Base-by-base conservation (phyloP, 805 yeast genomes). In the Priceomyces haplophilus region DNA sequence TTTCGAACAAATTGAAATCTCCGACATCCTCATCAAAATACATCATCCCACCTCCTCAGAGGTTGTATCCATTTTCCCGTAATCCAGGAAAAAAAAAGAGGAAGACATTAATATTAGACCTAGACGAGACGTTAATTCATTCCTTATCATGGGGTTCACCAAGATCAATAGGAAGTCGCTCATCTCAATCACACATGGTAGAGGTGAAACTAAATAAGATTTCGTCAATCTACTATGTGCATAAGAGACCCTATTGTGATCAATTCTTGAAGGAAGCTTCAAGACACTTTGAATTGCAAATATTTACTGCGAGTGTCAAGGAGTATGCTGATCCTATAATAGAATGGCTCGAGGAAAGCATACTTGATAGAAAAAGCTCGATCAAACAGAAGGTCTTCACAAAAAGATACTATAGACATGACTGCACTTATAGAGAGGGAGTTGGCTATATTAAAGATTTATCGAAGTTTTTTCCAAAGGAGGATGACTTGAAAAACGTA, bases 271-370 rank as follows among this genome's bases (percentile, higher is more conserved):
- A 79, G 45, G 83, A 83, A 47, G 93, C 89, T 7, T 72, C 83
- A 40, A 79, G 80, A 53, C 91, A 97, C 97, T 93, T 79, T 64
- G 85, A 88, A 52, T 68, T 93, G 34, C 90, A 89, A 24, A 80
- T 95, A 7, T 93, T 93, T 70, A 93, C 99, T 0, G 99, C 99
- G 2, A 85, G 95, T 31, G 90, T 93, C 47, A 80, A 82, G 61
- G 96, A 88, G 58, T 93, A 93, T 56, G 98, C 99, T 0, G 99
- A 93, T 56, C 98, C 99, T 0, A 95, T 93, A 39, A 87, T 93
- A 40, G 91, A 91, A 63, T 87, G 90, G 82, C 70, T 91, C 16
- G 98, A 91, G 60, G 73, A 76, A 53, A 87, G 83, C 42, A 53
- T 65, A 49, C 48, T 27, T 25, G 55, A 49, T 35, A 34, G 46